Evolutionary conservation across 768 basidiomycete species (phyloP), one percentile per base, ranked within the genome.

Genomic region (Leccinum rimulosum): DNA sequence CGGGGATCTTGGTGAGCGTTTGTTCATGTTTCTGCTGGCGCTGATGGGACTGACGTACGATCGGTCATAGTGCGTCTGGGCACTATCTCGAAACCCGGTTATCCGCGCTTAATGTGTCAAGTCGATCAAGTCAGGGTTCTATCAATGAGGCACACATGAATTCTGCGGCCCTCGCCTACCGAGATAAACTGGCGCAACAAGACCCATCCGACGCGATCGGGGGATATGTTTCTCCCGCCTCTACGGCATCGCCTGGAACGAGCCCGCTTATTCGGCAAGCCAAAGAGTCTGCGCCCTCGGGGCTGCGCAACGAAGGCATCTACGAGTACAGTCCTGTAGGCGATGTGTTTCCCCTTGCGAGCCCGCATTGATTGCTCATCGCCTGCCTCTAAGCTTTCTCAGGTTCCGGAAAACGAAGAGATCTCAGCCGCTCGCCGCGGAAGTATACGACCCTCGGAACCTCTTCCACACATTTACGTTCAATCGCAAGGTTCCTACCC

Each of bases 151-250:
- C 66, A 27, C 72, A 64, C 35, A 36, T 74, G 54, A 59, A 35
- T 25, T 25, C 25, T 7, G 45, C 70, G 27, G 58, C 68, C 27
- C 57, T 71, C 11, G 55, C 70, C 35, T 68, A 68, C 54, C 55
- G 63, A 43, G 72, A 72, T 12, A 72, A 68, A 31, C 62, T 72
- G 11, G 64, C 27, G n/a, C 68, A 62, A 36, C 72, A 72, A 30
- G 62, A 61, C 19, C 6, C 61, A 4, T 22, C 64, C 35, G 68
- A 70, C n/a, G 47, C 48, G 27, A 54, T 64, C 10, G 71, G 66
- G 17, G 74, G 70, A 14, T 80, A 80, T 50, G 66, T 79, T 36
- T 80, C 80, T 0, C 80, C 80, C 15, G 66, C 77, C 2, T 79
- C 80, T 22, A 80, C 80, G 4, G 69, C 79, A 25, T 79, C 79